A percentile compares a stretch with the other conserved stretches of the same genome.
Conservation (phyloP, 2,329 filamentous ascomycete species). For the Pseudofabraea citricarpa region DNA sequence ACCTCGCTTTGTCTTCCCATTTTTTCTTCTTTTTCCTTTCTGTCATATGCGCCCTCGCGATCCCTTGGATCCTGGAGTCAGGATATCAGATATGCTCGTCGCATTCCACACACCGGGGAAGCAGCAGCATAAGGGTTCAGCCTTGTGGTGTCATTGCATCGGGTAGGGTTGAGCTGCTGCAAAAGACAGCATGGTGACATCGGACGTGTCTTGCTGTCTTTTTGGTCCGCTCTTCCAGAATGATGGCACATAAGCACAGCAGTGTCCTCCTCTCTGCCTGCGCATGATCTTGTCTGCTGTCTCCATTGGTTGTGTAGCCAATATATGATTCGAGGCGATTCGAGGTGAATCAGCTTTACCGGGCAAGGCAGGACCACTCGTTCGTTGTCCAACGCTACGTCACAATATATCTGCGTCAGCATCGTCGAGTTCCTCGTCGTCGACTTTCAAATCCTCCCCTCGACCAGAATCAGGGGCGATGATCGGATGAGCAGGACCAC, state of each 20-base stretch:
- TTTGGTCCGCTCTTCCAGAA: background rate
- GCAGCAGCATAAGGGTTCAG: too few relatives aligned
- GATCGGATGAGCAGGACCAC: slow-evolving; percentile 12
- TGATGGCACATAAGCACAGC: slow-evolving; percentile 1
- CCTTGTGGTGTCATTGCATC: slow-evolving; percentile 12
- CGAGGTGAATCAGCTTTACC: slow-evolving; percentile 11
- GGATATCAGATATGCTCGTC: slow-evolving; percentile 1
- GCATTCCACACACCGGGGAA: slow-evolving; percentile 9
- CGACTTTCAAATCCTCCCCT: too few relatives aligned
- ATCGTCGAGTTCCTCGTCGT: too few relatives aligned
- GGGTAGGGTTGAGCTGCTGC: too few relatives aligned
- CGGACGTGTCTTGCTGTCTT: too few relatives aligned
- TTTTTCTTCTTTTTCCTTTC: too few relatives aligned
- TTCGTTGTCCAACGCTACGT: slow-evolving; percentile 17
- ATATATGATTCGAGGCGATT: slow-evolving; percentile 8
- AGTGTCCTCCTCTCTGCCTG: background rate
- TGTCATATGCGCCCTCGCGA: background rate
- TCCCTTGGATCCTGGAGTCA: slow-evolving; percentile 1
- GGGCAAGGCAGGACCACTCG: slow-evolving; percentile 9
- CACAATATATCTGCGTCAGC: slow-evolving; percentile 12
- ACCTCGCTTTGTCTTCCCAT: too few relatives aligned
- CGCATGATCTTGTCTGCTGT: background rate
- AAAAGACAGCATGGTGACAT: too few relatives aligned
- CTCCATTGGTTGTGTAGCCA: slow-evolving; percentile 13
- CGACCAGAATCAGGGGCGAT: background rate